phyloP scores from a whole-genome alignment of 2,329 filamentous ascomycete genomes.

The Seiridium cupressi region DNA sequence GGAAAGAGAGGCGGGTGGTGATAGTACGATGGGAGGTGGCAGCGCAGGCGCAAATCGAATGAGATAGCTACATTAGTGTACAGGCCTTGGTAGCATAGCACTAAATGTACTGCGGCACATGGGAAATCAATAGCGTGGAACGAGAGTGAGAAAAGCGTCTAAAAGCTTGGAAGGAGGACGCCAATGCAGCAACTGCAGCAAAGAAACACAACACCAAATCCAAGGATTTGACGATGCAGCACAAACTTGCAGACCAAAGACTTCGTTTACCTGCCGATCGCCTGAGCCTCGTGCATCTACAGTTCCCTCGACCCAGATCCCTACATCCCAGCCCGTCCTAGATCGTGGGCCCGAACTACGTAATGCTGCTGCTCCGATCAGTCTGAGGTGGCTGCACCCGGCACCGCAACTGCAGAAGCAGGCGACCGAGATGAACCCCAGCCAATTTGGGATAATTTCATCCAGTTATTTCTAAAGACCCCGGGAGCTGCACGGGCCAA shows the following conservation, averaged over 20 bases:
- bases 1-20: neutral
- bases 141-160: neutral
- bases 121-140: conserved; percentile 1
- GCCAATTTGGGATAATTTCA: neutral
- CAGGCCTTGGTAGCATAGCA: neutral
- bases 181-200: neutral
- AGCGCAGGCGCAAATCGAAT: neutral
- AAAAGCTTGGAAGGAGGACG: conserved; percentile 1
- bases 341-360: conserved; percentile 5
- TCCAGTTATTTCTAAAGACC: neutral
- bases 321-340: neutral
- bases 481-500: neutral
- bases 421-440: neutral
- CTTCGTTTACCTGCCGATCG: neutral
- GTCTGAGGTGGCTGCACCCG: neutral
- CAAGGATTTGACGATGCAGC: neutral
- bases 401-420: neutral
- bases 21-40: neutral
- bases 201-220: neutral
- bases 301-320: neutral
- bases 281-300: neutral
- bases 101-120: neutral
- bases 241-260: neutral
- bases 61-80: neutral
- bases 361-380: neutral